Evolutionary conservation across 2,329 filamentous ascomycete genomes (phyloP).

Genomic region (Ceratocystis cacaofunesta): DNA sequence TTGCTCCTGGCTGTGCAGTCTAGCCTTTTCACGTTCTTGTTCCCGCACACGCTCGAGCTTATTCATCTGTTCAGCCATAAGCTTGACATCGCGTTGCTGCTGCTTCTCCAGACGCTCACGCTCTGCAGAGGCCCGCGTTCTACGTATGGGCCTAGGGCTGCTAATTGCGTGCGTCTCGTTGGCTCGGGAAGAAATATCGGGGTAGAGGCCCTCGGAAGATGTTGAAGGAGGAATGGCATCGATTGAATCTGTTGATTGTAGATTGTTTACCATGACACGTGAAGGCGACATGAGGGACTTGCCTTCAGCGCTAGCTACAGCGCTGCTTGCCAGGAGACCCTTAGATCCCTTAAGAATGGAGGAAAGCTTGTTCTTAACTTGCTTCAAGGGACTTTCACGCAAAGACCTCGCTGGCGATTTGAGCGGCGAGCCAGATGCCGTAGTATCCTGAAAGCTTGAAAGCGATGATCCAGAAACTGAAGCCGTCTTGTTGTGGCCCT

Average conservation of each 20-base stretch:
- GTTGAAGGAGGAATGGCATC: conserved; percentile 21
- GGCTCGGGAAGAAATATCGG: conserved; percentile 26
- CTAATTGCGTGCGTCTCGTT: conserved; percentile 21
- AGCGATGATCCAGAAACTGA: conserved; percentile 44
- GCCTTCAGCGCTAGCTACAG: conserved; percentile 46
- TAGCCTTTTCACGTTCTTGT: conserved; percentile 55
- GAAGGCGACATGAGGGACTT: conserved; percentile 45
- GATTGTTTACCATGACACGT: conserved; percentile 31
- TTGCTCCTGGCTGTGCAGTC: conserved; percentile 42
- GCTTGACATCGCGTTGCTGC: conserved; percentile 49
- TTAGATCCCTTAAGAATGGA: conserved; percentile 82
- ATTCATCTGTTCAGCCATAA: conserved; percentile 43
- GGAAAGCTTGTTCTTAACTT: conserved; percentile 83
- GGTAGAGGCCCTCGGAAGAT: conserved; percentile 29
- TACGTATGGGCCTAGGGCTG: conserved; percentile 28
- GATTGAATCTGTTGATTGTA: conserved; percentile 36
- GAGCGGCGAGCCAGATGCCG: conserved; percentile 28
- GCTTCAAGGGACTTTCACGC: conserved; percentile 69
- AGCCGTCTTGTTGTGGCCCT: conserved; percentile 20
- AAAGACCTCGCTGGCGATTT: conserved; percentile 43
- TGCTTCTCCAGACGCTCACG: conserved; percentile 51
- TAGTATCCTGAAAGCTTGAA: conserved; percentile 32
- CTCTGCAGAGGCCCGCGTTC: conserved; percentile 44
- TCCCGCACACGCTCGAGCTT: conserved; percentile 54
- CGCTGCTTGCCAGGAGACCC: conserved; percentile 68